Evolutionary conservation across 345 rosid species (phyloP), one percentile per base, ranked within the genome.

Genomic region (Citrus mangshanensis): DNA sequence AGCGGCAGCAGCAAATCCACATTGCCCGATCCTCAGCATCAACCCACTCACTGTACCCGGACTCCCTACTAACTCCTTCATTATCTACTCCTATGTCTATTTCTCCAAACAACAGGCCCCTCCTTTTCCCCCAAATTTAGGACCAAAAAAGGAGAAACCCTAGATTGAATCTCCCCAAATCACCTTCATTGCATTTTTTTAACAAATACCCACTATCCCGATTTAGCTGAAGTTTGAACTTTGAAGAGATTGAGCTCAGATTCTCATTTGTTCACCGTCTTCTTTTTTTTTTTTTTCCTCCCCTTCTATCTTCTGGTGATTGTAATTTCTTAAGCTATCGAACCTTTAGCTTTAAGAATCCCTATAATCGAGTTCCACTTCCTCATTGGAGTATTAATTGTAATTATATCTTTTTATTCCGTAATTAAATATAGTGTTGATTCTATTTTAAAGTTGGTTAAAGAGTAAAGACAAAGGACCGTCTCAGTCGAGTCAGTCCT

Each of bases 11-110:
- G 97, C 94, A 64, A 90, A 92, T 54, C 77, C 89, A 60, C 88
- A 91, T 87, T 95, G 98, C 19, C 94, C 93, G 21, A 89, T 77
- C 83, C 97, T 84, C 74, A 95, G 79, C 19, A 89, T 77, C 76
- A 92, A 69, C 55, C 98, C 98, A 85, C 92, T 89, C 75, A 84
- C 77, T 14, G 95, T 86, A 70, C 98, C 98, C 2, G 98, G 98
- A 70, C 98, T 86, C 70, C 98, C 98, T 21, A 92, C 68, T 75
- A 90, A 54, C 86, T 88, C 89, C 89, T 91, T 95, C 98, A 95
- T 92, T 68, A 4, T 21, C 46, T 37, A 25, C 7, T 12, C 61
- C 71, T 40, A 67, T 5, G 65, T 19, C 60, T 19, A 19, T 32
- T 21, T 32, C 68, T 64, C 68, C 22, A 18, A 64, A 30, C 22